These are phyloP conservation scores for Aspergillus novofumigatus DNA, from an alignment of 2,329 filamentous ascomycete species.

Conservation along the genomic window DNA sequence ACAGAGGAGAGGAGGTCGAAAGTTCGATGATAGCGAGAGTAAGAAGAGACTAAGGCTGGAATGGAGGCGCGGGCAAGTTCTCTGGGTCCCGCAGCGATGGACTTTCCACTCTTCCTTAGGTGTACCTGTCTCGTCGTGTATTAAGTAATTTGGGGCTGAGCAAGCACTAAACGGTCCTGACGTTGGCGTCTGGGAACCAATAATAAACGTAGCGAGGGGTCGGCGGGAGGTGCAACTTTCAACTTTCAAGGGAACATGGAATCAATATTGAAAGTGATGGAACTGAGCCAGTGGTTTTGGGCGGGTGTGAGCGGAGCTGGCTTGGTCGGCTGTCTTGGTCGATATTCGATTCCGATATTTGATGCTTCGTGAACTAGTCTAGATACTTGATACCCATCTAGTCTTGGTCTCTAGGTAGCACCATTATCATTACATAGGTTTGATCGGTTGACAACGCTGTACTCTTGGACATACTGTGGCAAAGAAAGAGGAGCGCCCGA, in stretches of 20 bases:
- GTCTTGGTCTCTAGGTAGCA: not conserved
- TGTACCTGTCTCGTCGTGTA: not conserved
- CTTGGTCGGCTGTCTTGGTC: not conserved
- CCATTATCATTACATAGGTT: not conserved
- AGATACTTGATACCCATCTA: not conserved
- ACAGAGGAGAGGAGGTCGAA: conserved; percentile 7
- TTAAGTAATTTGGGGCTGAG: not conserved
- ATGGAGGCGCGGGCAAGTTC: conserved; percentile 8
- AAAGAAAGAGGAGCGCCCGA: not conserved
- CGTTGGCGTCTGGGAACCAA: not conserved
- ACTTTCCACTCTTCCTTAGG: not conserved
- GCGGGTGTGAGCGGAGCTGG: not conserved
- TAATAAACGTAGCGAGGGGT: not conserved
- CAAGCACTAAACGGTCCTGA: not conserved
- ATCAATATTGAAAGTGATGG: not conserved
- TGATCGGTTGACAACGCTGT: not conserved
- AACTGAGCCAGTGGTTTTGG: not conserved
- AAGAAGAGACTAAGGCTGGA: conserved; percentile 11
- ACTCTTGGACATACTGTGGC: not conserved
- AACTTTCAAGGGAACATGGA: not conserved
- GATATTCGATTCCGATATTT: not conserved
- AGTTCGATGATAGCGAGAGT: conserved; percentile 12
- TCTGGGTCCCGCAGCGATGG: not conserved
- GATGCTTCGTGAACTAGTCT: not conserved
- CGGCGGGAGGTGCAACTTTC: not conserved